phyloP scores from a whole-genome alignment of 75 land plant species.

The Selaginella moellendorffii region DNA sequence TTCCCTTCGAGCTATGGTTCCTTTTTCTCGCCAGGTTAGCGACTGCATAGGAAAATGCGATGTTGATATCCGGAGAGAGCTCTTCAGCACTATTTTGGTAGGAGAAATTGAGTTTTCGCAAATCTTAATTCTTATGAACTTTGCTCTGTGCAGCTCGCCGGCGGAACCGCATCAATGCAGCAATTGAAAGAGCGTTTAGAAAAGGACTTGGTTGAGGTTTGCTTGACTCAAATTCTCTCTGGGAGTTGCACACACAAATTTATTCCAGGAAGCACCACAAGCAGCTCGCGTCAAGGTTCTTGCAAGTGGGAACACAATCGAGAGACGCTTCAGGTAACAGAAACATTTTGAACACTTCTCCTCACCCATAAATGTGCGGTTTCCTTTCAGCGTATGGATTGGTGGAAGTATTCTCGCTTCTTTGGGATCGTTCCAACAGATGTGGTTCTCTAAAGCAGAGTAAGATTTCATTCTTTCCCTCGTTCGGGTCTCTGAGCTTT shows the following conservation, averaged over 20 bases:
- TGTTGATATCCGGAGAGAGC: conserved; percentile 81
- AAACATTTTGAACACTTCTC: not conserved
- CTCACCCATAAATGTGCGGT: conserved; percentile 1
- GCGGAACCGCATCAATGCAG: conserved; percentile 95
- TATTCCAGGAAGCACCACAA: conserved; percentile 73
- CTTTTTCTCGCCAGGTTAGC: conserved; percentile 43
- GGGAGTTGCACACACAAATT: not conserved
- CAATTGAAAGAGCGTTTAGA: conserved; percentile 93
- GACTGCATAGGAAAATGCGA: conserved; percentile 90
- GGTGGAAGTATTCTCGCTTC: conserved; percentile 95
- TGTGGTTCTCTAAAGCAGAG: conserved; percentile 99
- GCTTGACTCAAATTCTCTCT: not conserved
- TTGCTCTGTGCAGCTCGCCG: conserved; percentile 53
- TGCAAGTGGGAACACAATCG: conserved; percentile 86
- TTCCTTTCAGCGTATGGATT: conserved; percentile 77
- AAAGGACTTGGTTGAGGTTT: conserved; percentile 85
- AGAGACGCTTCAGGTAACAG: conserved; percentile 71
- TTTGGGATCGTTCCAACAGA: conserved; percentile 92
- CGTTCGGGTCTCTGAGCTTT: not conserved
- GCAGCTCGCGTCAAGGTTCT: conserved; percentile 89
- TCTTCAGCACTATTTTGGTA: conserved; percentile 79
- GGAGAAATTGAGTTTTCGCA: not conserved
- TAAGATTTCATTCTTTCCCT: conserved; percentile 23
- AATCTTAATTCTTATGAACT: not conserved
- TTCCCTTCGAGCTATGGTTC: not conserved